Conservation (phyloP, 83 land plant species). For the Picea abies region DNA sequence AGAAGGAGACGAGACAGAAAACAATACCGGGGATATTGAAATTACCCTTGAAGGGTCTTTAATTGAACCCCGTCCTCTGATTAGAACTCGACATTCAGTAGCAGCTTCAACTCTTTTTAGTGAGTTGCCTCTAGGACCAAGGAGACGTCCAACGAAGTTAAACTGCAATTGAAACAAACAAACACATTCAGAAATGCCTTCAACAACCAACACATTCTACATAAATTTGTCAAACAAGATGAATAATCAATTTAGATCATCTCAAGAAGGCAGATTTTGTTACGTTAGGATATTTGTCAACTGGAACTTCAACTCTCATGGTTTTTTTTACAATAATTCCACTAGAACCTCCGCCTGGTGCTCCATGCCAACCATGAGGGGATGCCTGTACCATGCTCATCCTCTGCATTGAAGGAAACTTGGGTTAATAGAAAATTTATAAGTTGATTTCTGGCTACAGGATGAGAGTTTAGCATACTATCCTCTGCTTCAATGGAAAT, state of each 20-base stretch:
- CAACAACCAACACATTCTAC: no score
- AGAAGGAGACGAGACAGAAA: background rate
- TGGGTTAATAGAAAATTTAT: background rate
- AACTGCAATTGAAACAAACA: conserved; percentile 56
- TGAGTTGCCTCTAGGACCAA: conserved; percentile 98
- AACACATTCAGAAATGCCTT: background rate
- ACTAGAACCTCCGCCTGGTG: conserved; percentile 62
- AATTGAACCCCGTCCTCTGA: conserved; percentile 97
- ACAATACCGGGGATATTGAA: background rate
- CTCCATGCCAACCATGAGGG: conserved; percentile 60
- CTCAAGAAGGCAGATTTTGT: background rate
- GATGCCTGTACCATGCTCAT: conserved; percentile 43
- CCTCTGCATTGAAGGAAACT: conserved; percentile 33
- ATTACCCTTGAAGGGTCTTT: conserved; percentile 89
- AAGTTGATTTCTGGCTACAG: background rate
- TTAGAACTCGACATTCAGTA: conserved; percentile 94
- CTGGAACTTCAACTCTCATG: conserved; percentile 91
- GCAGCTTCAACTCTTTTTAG: conserved; percentile 91
- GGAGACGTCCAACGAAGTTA: conserved; percentile 96
- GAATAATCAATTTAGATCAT: background rate
- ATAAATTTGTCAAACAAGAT: background rate
- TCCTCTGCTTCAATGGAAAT: background rate
- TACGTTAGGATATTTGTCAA: conserved; percentile 81
- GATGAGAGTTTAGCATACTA: background rate
- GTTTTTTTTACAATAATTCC: conserved; percentile 84